phyloP scores from a whole-genome alignment of 345 rosid genomes.

The Alliaria petiolata region DNA sequence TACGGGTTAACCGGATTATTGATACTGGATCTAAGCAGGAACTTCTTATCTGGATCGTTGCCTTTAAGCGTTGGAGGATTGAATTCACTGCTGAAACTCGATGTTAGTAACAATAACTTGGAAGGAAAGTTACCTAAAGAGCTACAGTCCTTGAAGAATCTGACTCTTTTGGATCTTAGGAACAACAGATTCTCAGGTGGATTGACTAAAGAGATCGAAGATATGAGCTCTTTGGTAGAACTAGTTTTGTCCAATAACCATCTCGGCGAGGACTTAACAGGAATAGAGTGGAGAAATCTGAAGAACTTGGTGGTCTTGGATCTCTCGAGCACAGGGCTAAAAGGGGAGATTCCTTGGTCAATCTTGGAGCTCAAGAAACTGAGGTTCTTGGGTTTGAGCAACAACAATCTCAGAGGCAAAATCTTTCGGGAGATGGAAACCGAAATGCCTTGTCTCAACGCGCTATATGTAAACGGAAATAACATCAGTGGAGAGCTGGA shows the following conservation, averaged over 20 bases:
- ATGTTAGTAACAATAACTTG: conserved; percentile 66
- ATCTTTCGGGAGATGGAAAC: conserved; percentile 52
- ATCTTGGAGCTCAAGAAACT: conserved; percentile 56
- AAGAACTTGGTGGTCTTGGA: conserved; percentile 60
- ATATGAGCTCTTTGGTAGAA: conserved; percentile 61
- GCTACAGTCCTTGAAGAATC: conserved; percentile 49
- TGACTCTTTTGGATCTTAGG: conserved; percentile 75
- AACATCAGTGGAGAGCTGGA: conserved; percentile 74
- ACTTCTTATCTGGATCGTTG: conserved; percentile 59
- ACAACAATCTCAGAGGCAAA: conserved; percentile 64
- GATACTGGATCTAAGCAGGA: conserved; percentile 76
- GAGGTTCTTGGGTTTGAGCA: conserved; percentile 70
- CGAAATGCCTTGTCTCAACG: conserved; percentile 51
- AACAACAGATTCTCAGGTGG: conserved; percentile 75
- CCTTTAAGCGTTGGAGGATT: conserved; percentile 53
- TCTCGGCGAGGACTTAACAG: conserved; percentile 49
- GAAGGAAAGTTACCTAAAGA: conserved; percentile 50
- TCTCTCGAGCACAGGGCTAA: conserved; percentile 51
- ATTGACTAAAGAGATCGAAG: conserved; percentile 47
- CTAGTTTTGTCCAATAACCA: conserved; percentile 61
- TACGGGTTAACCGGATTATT: conserved; percentile 51
- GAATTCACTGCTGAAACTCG: conserved; percentile 74
- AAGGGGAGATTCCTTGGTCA: conserved; percentile 63
- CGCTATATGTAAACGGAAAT: conserved; percentile 72
- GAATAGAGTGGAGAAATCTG: conserved; percentile 52